Evolutionary conservation across 805 yeast species (phyloP).

Genomic region (Pichia sporocuriosa): DNA sequence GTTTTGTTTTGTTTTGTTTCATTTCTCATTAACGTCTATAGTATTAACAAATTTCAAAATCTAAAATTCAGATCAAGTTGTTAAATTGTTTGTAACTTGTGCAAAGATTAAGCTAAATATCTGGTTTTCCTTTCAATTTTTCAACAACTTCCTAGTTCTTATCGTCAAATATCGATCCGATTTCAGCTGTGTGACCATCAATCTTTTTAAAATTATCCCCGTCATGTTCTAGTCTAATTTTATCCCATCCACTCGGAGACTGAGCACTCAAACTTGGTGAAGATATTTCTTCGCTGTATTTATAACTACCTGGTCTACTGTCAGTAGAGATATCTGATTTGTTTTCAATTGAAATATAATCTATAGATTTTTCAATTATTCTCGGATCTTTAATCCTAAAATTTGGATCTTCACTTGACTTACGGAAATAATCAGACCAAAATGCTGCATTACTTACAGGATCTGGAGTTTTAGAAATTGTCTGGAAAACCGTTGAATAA

Average conservation of each 20-base stretch:
- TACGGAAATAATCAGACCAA: conserved; percentile 48
- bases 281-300: background rate
- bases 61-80: too few relatives aligned
- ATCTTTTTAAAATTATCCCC: background rate
- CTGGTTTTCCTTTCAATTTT: too few relatives aligned
- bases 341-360: conserved; percentile 8
- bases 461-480: conserved; percentile 23
- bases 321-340: conserved; percentile 6
- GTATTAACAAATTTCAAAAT: too few relatives aligned
- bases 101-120: too few relatives aligned
- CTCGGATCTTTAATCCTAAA: conserved; percentile 52
- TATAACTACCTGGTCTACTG: conserved; percentile 12
- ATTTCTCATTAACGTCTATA: too few relatives aligned
- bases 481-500: conserved; percentile 18
- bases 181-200: background rate
- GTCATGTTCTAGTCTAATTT: conserved; percentile 13
- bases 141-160: background rate
- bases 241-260: conserved; percentile 17
- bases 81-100: too few relatives aligned
- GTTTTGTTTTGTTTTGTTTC: too few relatives aligned
- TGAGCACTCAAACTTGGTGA: conserved; percentile 5
- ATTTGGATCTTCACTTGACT: conserved; percentile 45
- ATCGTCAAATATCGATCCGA: conserved; percentile 6
- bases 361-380: conserved; percentile 11
- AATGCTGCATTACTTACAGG: conserved; percentile 22